Conservation (phyloP, 78 protist species). For the Dictyostelium brefeldianum region DNA sequence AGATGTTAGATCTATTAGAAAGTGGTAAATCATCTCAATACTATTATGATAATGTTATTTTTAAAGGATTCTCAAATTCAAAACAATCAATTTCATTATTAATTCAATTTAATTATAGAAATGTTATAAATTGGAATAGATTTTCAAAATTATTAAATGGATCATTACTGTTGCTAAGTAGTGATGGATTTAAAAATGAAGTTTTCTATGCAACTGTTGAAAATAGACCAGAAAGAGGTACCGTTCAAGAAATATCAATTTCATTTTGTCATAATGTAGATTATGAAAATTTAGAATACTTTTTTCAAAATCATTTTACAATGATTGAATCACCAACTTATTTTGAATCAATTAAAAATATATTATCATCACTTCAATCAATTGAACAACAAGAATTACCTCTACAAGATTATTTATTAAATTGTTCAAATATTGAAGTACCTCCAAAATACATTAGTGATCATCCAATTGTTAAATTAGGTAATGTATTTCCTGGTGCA, state of each 20-base stretch:
- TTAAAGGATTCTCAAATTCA: constrained; percentile 12
- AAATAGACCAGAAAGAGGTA: constrained; percentile 51
- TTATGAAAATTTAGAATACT: neutral
- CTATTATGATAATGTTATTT: constrained; percentile 4
- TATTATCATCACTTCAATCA: constrained; percentile 52
- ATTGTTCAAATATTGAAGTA: neutral
- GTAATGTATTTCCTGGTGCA: neutral
- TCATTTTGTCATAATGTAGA: constrained; percentile 7
- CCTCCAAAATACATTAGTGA: constrained; percentile 17
- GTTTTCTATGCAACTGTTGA: constrained; percentile 28
- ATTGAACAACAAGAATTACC: constrained; percentile 43
- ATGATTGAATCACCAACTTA: constrained; percentile 74
- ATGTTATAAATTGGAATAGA: constrained; percentile 34
- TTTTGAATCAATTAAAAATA: constrained; percentile 46
- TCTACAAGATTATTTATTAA: constrained; percentile 39
- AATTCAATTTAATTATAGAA: constrained; percentile 19
- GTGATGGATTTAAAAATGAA: constrained; percentile 22
- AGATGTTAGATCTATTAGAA: constrained; percentile 1
- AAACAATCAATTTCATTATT: neutral
- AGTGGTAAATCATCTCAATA: neutral
- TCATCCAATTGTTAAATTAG: constrained; percentile 7
- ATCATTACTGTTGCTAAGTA: constrained; percentile 31
- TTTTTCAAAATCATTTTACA: neutral
- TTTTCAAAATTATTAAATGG: constrained; percentile 47
- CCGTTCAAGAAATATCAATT: neutral